Evolutionary conservation across 2,329 filamentous ascomycete species (phyloP).

Genomic region (Stagonosporopsis chrysanthemi): DNA sequence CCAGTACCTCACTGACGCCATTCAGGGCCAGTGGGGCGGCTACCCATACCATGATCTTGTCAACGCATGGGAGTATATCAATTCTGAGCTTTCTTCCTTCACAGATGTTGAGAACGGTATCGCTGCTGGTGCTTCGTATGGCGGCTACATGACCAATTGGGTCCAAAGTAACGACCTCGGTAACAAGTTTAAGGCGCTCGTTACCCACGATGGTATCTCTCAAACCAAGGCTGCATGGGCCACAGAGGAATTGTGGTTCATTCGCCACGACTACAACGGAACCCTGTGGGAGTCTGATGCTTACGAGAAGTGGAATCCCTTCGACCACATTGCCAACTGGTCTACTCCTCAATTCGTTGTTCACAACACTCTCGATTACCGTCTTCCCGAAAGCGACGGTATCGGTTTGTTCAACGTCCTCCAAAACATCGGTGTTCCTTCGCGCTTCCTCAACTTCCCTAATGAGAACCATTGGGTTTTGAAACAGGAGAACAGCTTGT

Average conservation of each 20-base stretch:
- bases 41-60: slow-evolving; percentile 84
- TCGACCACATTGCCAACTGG: slow-evolving; percentile 71
- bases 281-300: slow-evolving; percentile 45
- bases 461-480: slow-evolving; percentile 84
- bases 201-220: slow-evolving; percentile 87
- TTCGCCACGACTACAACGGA: slow-evolving; percentile 54
- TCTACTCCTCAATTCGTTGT: slow-evolving; percentile 87
- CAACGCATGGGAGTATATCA: slow-evolving; percentile 77
- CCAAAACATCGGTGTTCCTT: slow-evolving; percentile 77
- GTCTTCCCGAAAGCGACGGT: slow-evolving; percentile 84
- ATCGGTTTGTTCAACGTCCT: slow-evolving; percentile 85
- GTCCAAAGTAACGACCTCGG: slow-evolving; percentile 87
- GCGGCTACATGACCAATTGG: slow-evolving; percentile 69
- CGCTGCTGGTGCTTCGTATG: slow-evolving; percentile 69
- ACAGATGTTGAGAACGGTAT: slow-evolving; percentile 76
- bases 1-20: slow-evolving; percentile 77
- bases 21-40: slow-evolving; percentile 84
- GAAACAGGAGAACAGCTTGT: slow-evolving; percentile 86
- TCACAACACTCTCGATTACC: slow-evolving; percentile 90
- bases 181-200: slow-evolving; percentile 84
- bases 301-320: slow-evolving; percentile 66
- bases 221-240: slow-evolving; percentile 59
- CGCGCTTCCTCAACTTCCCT: slow-evolving; percentile 80
- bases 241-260: slow-evolving; percentile 62
- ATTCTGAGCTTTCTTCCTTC: slow-evolving; percentile 65